These are phyloP conservation scores for Chytriomyces confervae DNA, from an alignment of 192 early-diverging fungal species.

Conservation along the genomic window DNA sequence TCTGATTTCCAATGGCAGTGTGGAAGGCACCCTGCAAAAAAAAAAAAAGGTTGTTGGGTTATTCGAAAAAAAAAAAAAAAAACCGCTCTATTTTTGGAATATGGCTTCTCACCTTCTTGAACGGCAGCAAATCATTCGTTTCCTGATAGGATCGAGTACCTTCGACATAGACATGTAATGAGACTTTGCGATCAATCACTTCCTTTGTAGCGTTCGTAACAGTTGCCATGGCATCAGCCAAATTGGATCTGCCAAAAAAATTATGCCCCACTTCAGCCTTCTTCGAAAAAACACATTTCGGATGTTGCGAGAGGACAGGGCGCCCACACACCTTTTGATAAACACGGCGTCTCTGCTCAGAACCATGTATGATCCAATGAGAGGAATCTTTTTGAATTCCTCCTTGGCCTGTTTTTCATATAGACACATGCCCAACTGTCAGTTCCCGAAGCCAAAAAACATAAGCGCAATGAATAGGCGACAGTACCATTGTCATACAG, in stretches of 20 bases:
- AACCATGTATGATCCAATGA: constrained; percentile 14
- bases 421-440: too few relatives aligned
- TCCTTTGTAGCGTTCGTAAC: constrained; percentile 73
- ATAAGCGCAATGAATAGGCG: neutral
- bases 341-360: constrained; percentile 24
- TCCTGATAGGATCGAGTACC: constrained; percentile 84
- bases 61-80: neutral
- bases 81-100: neutral
- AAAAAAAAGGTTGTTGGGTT: neutral
- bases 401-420: constrained; percentile 16
- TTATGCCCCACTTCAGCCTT: neutral
- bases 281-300: constrained; percentile 1
- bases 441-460: too few relatives aligned
- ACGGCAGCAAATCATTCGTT: constrained; percentile 78
- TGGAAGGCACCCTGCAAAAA: constrained; percentile 80
- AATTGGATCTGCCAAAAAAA: neutral
- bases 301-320: neutral
- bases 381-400: constrained; percentile 27
- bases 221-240: constrained; percentile 69
- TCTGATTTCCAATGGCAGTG: constrained; percentile 80
- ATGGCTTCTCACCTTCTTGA: constrained; percentile 78
- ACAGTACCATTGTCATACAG: neutral
- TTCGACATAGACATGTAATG: constrained; percentile 88
- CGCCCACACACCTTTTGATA: constrained; percentile 18
- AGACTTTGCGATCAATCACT: constrained; percentile 72